Base-by-base conservation (phyloP, 495 filamentous ascomycete genomes). In the Aspergillus sclerotioniger region DNA sequence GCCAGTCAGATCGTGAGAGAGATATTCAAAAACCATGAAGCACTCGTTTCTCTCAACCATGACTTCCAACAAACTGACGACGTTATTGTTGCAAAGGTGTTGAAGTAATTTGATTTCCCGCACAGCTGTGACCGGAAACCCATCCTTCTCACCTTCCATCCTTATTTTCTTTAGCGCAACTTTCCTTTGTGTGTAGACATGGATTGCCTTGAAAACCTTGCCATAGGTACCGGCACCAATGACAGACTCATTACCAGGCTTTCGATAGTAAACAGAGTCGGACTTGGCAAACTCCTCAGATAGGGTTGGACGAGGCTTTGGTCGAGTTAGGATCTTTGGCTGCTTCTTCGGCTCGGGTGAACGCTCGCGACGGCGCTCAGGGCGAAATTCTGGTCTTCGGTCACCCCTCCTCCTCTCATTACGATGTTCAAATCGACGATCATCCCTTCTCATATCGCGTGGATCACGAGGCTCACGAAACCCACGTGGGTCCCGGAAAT, bases 1-100 rank as follows among this genome's bases (percentile, higher is more conserved):
- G 17, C 88, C 88, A 1, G 90, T 93, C 32, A 93, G 77, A 70
- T 99, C 95, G 68, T 99, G 95, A 16, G 93, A 93, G 28, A 97
- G 84, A 68, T 99, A 99, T 68, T 99, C 95, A 61, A 99, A 99
- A 8, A 99, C 95, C 95, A 99, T 99, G 75, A 94, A 98, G 72
- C 95, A 99, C 70, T 98, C 93, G 67, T 97, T 97, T 61, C 86
- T 87, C 73, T 98, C 95, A 15, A 98, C 94, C 94, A 98, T 98
- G 65, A 98, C 93, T 73, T 98, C 95, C 56, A 77, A 57, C 47
- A 80, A 58, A 48, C 88, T 87, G 59, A 99, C 92, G 35, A 99
- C 86, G 62, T 98, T 97, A 49, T 83, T 79, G 65, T 96, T 91
- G 59, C 88, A 90, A n/a, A 99, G 80, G 41, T 92, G 93, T 66